Conservation (phyloP, 2,329 filamentous ascomycete species). For the Aureobasidium sp. region DNA sequence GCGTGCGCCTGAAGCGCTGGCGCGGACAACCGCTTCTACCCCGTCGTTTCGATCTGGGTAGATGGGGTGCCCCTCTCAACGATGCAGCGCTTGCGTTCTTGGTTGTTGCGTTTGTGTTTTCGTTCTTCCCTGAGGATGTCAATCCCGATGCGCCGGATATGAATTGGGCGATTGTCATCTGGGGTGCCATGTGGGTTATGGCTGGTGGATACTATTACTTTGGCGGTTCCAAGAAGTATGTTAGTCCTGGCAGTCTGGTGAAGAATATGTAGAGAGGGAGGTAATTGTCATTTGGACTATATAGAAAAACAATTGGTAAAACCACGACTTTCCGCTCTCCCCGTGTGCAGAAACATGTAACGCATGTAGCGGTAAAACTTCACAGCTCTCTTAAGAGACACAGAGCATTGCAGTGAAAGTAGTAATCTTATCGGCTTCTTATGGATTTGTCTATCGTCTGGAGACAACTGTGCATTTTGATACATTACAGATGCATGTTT, state of each 20-base stretch:
- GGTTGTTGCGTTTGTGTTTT: constrained; percentile 25
- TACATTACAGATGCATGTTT: too few relatives aligned
- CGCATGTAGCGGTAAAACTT: too few relatives aligned
- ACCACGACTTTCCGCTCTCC: too few relatives aligned
- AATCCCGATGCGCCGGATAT: constrained; percentile 20
- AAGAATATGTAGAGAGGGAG: not conserved
- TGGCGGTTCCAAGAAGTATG: constrained; percentile 7
- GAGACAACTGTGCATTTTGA: too few relatives aligned
- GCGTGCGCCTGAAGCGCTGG: constrained; percentile 24
- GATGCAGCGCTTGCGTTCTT: constrained; percentile 25
- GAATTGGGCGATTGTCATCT: constrained; percentile 28
- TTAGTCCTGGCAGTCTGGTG: not conserved
- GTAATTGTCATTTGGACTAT: too few relatives aligned
- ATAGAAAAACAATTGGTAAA: too few relatives aligned
- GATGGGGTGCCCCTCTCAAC: constrained; percentile 26
- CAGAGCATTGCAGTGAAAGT: too few relatives aligned
- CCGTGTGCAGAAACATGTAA: too few relatives aligned
- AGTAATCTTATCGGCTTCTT: too few relatives aligned
- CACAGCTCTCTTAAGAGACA: too few relatives aligned
- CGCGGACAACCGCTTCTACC: constrained; percentile 24
- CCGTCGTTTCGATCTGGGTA: constrained; percentile 25
- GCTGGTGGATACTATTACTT: constrained; percentile 10
- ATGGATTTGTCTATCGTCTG: too few relatives aligned
- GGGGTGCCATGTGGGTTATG: constrained; percentile 15
- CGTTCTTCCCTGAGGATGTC: constrained; percentile 25